These are phyloP conservation scores for Tuber umbilicatum DNA, from an alignment of 495 filamentous ascomycete species.

Conservation along the genomic window DNA sequence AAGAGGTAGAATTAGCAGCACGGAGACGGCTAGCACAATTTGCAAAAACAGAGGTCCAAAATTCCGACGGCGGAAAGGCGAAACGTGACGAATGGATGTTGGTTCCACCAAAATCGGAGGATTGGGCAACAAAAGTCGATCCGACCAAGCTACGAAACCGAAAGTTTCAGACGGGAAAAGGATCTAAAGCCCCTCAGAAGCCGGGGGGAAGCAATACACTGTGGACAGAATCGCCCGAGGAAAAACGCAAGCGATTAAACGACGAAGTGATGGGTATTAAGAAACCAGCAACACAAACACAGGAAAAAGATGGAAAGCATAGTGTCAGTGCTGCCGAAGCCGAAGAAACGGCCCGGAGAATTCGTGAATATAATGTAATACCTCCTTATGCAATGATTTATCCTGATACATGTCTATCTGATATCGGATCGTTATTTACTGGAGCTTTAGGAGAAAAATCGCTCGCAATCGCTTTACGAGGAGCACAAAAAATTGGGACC, in stretches of 20 bases:
- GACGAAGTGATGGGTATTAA: constrained; percentile 78
- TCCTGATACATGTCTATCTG: constrained; percentile 13
- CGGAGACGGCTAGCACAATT: constrained; percentile 38
- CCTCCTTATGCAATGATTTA: constrained; percentile 1
- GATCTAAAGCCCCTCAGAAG: constrained; percentile 47
- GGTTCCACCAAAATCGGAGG: constrained; percentile 62
- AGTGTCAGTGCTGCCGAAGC: constrained; percentile 43
- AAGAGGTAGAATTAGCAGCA: constrained; percentile 38
- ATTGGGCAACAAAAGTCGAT: constrained; percentile 63
- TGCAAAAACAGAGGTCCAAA: constrained; percentile 38
- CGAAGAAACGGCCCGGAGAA: constrained; percentile 50
- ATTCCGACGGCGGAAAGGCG: constrained; percentile 41
- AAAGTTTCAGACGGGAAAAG: constrained; percentile 74
- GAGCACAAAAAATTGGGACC: constrained; percentile 49
- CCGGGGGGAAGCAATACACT: constrained; percentile 52
- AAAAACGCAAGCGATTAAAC: constrained; percentile 71
- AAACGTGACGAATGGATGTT: constrained; percentile 93
- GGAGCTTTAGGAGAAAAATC: constrained; percentile 50
- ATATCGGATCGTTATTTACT: constrained; percentile 4
- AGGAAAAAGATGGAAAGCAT: constrained; percentile 27
- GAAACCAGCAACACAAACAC: constrained; percentile 43
- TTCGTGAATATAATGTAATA: constrained; percentile 56
- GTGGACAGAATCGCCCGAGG: constrained; percentile 89
- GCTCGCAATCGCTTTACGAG: constrained; percentile 60
- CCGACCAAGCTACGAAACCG: constrained; percentile 76